Base-by-base conservation (phyloP, 2,329 filamentous ascomycete genomes). In the Clonostachys solani region DNA sequence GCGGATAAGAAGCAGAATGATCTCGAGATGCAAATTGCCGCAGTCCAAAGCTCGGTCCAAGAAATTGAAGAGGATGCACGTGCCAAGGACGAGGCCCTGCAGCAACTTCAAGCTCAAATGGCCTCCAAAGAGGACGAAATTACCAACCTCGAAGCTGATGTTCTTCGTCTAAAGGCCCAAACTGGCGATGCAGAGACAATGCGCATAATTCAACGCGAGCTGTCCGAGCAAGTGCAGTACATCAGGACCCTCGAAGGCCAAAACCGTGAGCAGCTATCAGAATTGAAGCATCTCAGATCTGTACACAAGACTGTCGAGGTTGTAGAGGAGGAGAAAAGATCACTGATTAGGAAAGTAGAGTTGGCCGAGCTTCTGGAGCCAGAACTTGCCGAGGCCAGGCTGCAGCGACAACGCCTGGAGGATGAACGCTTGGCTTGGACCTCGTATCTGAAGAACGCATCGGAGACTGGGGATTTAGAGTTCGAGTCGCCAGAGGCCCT, bases 291-390 rank as follows among this genome's bases (percentile, higher is more conserved):
- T 55, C 77, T 95, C 36, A 85, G 91, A 13, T 87, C 91, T 54
- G 71, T 86, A 5, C 85, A 91, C 63, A 92, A 89, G 67, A 89
- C 88, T n/a, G 85, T 96, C 2, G 89, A 96, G 60, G 81, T 99
- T 3, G 87, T 97, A 0, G 91, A 99, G 62, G 94, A 99, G 64
- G 91, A 99, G 71, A 97, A 97, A 73, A 78, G 89, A 51, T 81
- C 83, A 0, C 70, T 99, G 18, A 86, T 94, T 63, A 83, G 84
- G 33, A 89, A 84, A 59, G 64, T 99, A 2, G 83, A 89, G 50
- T 74, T 86, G 36, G 86, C 92, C 65, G 83, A 89, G 48, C 75
- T 81, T 12, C 60, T 96, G 10, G 83, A 94, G 58, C 75, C 80
- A 29, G 88, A 96, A 60, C 74, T 97, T 12, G 77, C 81, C 10